Evolutionary conservation across 257 asterid species (phyloP), one percentile per base, ranked within the genome.

Genomic region (Agastache rugosa): DNA sequence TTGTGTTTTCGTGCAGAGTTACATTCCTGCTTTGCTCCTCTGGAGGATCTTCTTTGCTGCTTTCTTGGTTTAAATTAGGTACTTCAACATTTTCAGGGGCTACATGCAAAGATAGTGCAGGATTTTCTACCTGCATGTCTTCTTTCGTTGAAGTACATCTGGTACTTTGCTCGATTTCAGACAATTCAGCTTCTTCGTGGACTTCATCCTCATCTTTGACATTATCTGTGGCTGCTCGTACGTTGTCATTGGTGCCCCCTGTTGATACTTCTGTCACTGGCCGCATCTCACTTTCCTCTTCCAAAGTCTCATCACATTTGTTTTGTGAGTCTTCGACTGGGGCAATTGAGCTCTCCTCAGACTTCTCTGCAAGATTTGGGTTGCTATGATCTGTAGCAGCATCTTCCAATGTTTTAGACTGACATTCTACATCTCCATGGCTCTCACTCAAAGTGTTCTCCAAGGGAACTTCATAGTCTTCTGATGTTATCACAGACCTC

Each of bases 21-120:
- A 9, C 72, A 22, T 70, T 14, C 37, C 48, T 29, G 74, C 62
- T 73, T 55, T 31, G 71, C 67, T 82, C 77, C 65, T 78, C 74
- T 12, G 55, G 55, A 78, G 23, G 45, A 51, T 19, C 31, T 11
- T 17, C 16, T 76, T 25, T 35, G 65, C 74, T 60, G 11, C 48
- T 42, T 17, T 78, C 72, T 64, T 80, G 83, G 60, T 59, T 50
- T 23, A 63, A 65, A 22, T 45, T 34, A n/a, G 81, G 51, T 17
- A 75, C 75, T 67, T 74, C 53, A 61, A 51, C 69, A 53, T 60
- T 48, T 54, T 65, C 81, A 11, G 75, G 51, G 20, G 67, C 74
- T 73, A 47, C 73, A 63, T 50, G 71, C 79, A 72, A 48, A 59
- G 81, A 58, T 67, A 79, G 86, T 20, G 23, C 61, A 20, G 68